Evolutionary conservation across 768 basidiomycete species (phyloP).

Genomic region (Exidia glandulosa): DNA sequence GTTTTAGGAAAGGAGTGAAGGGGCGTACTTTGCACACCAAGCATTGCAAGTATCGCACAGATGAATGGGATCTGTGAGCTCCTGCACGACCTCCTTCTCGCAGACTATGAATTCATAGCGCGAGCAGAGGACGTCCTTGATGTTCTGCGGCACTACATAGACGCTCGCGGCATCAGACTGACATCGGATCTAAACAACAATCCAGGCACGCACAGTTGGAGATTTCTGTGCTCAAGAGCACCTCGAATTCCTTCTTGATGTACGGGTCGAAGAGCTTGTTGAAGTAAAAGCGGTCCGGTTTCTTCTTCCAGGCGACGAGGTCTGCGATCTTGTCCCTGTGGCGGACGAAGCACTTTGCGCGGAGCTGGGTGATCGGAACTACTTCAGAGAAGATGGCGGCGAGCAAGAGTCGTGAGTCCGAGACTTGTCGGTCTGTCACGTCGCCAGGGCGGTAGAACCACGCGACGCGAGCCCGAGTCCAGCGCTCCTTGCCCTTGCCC

Average conservation of each 20-base stretch:
- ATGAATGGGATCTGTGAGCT: slow-evolving; percentile 77
- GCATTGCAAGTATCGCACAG: slow-evolving; percentile 75
- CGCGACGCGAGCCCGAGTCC: slow-evolving; percentile 79
- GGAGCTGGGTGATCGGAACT: slow-evolving; percentile 87
- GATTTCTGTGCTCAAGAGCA: slow-evolving; percentile 76
- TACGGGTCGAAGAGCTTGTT: slow-evolving; percentile 92
- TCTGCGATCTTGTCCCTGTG: slow-evolving; percentile 95
- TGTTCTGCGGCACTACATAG: slow-evolving; percentile 63
- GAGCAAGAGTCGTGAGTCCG: slow-evolving; percentile 84
- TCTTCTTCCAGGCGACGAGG: slow-evolving; percentile 86
- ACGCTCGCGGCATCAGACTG: slow-evolving; percentile 5
- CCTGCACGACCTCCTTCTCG: slow-evolving; percentile 86
- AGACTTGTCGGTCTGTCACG: slow-evolving; percentile 82
- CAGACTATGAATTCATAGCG: slow-evolving; percentile 94
- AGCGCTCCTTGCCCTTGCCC: slow-evolving; percentile 55
- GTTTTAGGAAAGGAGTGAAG: not conserved
- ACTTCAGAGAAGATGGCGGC: slow-evolving; percentile 96
- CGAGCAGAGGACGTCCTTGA: slow-evolving; percentile 61
- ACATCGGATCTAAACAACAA: slow-evolving; percentile 3
- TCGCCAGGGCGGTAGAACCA: slow-evolving; percentile 97
- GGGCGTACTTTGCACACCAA: slow-evolving; percentile 79
- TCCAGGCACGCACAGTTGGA: slow-evolving; percentile 65
- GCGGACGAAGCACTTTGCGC: slow-evolving; percentile 85
- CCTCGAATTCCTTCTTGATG: slow-evolving; percentile 96
- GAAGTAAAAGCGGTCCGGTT: slow-evolving; percentile 94